These are phyloP conservation scores for Oenanthe javanica DNA, from an alignment of 140 eudicot species.

Conservation along the genomic window DNA sequence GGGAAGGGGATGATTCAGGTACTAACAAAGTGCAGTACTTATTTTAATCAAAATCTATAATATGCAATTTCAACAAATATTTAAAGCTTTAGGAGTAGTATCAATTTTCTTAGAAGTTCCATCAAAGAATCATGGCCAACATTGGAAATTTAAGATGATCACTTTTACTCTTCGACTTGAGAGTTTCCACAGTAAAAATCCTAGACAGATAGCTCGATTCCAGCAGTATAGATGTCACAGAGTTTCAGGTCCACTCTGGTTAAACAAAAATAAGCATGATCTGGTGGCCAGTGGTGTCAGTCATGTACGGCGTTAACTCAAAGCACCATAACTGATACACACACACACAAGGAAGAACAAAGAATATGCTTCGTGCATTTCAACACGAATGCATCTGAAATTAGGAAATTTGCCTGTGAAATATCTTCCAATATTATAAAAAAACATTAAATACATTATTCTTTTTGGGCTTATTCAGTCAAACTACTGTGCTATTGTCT, in stretches of 20 bases:
- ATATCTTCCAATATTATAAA: too few species aligned
- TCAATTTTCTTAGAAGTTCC: not conserved
- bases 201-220: not conserved
- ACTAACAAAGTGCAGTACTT: not conserved
- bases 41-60: not conserved
- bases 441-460: not conserved
- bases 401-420: not conserved
- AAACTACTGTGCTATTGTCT: not conserved
- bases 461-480: not conserved
- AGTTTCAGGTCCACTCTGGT: not conserved
- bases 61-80: not conserved
- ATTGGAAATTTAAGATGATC: not conserved
- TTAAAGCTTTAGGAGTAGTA: not conserved
- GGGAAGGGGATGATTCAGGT: conserved; percentile 96
- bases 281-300: not conserved
- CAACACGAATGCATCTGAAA: not conserved
- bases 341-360: not conserved
- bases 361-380: not conserved
- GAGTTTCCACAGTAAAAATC: not conserved
- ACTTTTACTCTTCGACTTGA: not conserved
- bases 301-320: not conserved
- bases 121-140: not conserved
- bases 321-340: not conserved
- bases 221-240: not conserved
- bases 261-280: not conserved